Percentiles rank a stretch among this genome's conserved stretches.
Conservation (phyloP, 768 basidiomycete genomes). For the Paxillus ammoniavirescens region DNA sequence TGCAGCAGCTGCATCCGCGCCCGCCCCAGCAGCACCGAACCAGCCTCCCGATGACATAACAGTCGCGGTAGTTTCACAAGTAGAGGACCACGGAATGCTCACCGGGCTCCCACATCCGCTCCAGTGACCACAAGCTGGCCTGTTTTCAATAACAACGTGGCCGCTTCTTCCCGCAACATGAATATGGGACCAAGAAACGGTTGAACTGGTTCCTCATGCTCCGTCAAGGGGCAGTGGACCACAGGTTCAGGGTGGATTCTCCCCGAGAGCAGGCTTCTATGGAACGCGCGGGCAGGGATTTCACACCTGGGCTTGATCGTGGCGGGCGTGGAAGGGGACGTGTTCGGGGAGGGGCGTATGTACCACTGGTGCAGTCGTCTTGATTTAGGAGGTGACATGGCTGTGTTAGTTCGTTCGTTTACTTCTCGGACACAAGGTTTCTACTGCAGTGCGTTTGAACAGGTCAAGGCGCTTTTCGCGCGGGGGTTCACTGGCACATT, state of each 20-base stretch:
- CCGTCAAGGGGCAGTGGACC: constrained; percentile 24
- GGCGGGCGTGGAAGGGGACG: constrained; percentile 32
- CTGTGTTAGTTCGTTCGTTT: not conserved
- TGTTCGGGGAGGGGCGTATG: constrained; percentile 22
- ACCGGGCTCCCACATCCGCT: not conserved
- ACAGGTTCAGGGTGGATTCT: constrained; percentile 36
- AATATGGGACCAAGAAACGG: constrained; percentile 7
- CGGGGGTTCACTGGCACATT: too few relatives aligned
- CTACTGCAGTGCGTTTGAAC: too few relatives aligned
- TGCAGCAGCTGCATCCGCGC: not conserved
- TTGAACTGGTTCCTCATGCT: not conserved
- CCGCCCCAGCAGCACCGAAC: not conserved
- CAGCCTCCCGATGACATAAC: not conserved
- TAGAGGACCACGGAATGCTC: constrained; percentile 10
- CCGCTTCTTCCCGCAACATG: not conserved
- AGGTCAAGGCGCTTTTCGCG: too few relatives aligned
- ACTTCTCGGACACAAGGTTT: too few relatives aligned
- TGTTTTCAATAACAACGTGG: not conserved
- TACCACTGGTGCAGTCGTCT: constrained; percentile 7
- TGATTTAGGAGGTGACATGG: not conserved
- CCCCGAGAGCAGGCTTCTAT: too few relatives aligned
- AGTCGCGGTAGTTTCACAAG: constrained; percentile 1
- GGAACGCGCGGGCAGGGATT: constrained; percentile 33
- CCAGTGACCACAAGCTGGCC: not conserved
- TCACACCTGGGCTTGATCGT: constrained; percentile 26